A percentile compares a stretch with the other conserved stretches of the same genome.
phyloP scores from a whole-genome alignment of 768 basidiomycete genomes.

The Trametes cubensis region DNA sequence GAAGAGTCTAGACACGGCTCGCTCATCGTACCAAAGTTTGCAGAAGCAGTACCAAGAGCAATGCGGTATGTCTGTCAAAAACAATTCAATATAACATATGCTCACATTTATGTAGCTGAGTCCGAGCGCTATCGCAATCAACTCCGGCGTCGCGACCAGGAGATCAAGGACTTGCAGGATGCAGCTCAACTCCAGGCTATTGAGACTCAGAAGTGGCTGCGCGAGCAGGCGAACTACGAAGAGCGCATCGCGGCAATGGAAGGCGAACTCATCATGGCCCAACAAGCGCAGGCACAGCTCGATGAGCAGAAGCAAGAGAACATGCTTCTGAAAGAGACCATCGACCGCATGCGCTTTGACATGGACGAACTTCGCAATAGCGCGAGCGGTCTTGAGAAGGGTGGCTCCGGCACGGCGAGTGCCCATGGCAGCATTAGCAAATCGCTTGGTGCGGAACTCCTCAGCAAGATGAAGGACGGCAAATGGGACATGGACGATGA shows the following conservation, averaged over 20 bases:
- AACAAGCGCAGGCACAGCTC: conserved; percentile 70
- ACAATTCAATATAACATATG: background rate
- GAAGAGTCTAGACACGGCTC: conserved; percentile 72
- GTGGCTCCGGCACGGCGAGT: conserved; percentile 49
- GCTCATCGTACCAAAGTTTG: conserved; percentile 70
- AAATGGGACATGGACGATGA: conserved; percentile 42
- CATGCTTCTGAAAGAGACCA: conserved; percentile 90
- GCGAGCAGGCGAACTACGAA: conserved; percentile 74
- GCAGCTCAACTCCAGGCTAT: conserved; percentile 58
- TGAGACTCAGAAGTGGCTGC: conserved; percentile 66
- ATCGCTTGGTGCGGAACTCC: conserved; percentile 73
- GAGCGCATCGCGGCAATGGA: conserved; percentile 72
- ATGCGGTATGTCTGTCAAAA: conserved; percentile 55
- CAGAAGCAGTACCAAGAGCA: conserved; percentile 92
- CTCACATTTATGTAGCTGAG: conserved; percentile 47
- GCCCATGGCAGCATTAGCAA: conserved; percentile 63
- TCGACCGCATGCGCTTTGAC: conserved; percentile 91
- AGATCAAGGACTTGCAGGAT: conserved; percentile 68
- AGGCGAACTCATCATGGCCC: conserved; percentile 66
- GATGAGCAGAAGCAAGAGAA: conserved; percentile 97
- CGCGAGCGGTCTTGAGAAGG: conserved; percentile 38
- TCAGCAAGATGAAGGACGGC: conserved; percentile 59
- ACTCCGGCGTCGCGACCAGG: conserved; percentile 74
- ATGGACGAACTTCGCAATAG: conserved; percentile 84
- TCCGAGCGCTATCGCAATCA: conserved; percentile 79